Evolutionary conservation across 768 basidiomycete genomes (phyloP), one percentile per base, ranked within the genome.

Genomic region (Hericium erinaceus): DNA sequence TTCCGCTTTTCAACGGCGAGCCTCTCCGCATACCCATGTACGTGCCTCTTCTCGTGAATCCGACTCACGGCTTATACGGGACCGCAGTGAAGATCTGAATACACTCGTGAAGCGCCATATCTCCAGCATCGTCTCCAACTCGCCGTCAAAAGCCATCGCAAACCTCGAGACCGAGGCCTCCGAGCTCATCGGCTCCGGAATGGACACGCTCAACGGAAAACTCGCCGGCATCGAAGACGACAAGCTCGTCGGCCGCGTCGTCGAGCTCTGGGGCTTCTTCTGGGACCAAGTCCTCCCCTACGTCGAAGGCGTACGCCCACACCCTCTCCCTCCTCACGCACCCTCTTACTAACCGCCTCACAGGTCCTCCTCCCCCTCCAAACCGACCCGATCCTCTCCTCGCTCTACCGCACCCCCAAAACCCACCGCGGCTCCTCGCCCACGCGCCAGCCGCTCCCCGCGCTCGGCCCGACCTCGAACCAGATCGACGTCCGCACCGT

Each of bases 251-350:
- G 75, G 75, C 4, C 78, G 91, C 28, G 78, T 95, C 16, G 89
- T 93, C 2, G 92, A 95, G 64, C 77, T 89, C 16, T 98, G 94
- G 93, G 81, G 79, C 13, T 95, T 95, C 75, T 97, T 97, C 71
- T 95, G 90, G 87, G 88, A 88, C 64, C 84, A 89, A 59, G 84
- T 93, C 26, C 73, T 94, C 7, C 87, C 91, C 8, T 94, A 93
- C 66, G 75, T 92, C 38, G 91, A 93, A 77, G 91, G 89, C 56
- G 90, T 92, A 64, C 13, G 72, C 73, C 18, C 58, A 75, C 20
- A n/a, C 73, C 72, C 66, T 76, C 70, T 74, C 57, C 8, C 16
- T 37, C 61, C 33, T 6, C 22, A 15, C 37, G 24, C 39, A 24
- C 22, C 22, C 22, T 22, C 15, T 16, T 26, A 26, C 16, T 57